Base-by-base conservation (phyloP, 1,139 yeast species). In the Candida buenavistaensis region DNA sequence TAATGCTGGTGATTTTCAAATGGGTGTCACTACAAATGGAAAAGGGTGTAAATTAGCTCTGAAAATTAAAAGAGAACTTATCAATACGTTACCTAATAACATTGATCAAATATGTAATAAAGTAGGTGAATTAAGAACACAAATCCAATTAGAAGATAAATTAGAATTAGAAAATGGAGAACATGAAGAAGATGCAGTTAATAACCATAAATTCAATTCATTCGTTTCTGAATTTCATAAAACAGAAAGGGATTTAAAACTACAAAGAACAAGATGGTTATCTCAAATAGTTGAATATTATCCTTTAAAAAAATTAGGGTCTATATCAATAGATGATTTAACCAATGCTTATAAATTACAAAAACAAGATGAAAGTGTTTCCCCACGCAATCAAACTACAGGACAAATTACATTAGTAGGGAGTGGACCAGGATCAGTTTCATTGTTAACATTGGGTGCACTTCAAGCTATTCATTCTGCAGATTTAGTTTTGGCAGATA, bases 351-450 rank as follows among this genome's bases (percentile, higher is more conserved):
- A 73, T 48, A 39, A 39, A 27, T 37, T 39, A 15, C 34, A 36
- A 14, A 34, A 33, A 23, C 24, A 29, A 28, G 24, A n/a, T n/a
- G n/a, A n/a, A 4, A 22, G 11, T 12, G 24, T 3, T 3, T 12
- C n/a, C 32, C 17, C 28, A 32, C 12, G 30, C 31, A 12, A n/a
- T 10, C 7, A 9, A 20, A 34, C 28, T 15, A 30, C 28, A 22
- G 40, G 96, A 94, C 49, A 72, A 3, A 82, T 90, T 9, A 76
- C 95, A 2, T 67, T 92, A 19, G 89, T 90, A 11, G 98, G 98
- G 1, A 76, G 96, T 2, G 98, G 98, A 0, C 97, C 97, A 0
- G 98, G 98, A 0, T 80, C 94, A 2, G 78, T 85, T 0, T 81
- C 89, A 2, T 71, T 88, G 48, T 67, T 92, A 20, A 90, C 97